phyloP scores from a whole-genome alignment of 768 basidiomycete species.

The Naematelia aurantialba region DNA sequence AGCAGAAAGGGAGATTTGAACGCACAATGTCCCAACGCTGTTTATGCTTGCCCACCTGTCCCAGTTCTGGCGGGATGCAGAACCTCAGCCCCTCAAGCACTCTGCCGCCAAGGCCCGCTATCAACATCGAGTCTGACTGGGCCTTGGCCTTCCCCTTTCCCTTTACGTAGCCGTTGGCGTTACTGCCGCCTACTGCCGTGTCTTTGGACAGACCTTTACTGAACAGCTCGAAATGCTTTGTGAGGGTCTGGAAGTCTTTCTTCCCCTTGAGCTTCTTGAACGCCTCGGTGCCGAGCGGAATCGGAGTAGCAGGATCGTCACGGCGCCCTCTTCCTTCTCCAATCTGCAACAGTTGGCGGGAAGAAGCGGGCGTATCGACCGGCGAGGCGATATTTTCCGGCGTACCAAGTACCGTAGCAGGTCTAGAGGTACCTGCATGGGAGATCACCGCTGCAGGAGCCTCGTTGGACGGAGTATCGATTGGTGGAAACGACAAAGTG shows the following conservation, averaged over 20 bases:
- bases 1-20: neutral
- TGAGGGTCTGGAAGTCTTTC: conserved; percentile 26
- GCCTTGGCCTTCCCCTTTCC: conserved; percentile 2
- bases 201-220: conserved; percentile 15
- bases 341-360: neutral
- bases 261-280: conserved; percentile 17
- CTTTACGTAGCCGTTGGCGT: neutral
- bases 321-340: conserved; percentile 20
- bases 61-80: conserved; percentile 30
- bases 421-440: neutral
- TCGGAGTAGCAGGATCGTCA: conserved; percentile 29
- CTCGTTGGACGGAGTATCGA: neutral
- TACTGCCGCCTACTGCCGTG: neutral
- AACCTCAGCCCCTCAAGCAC: conserved; percentile 35
- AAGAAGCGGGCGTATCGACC: conserved; percentile 25
- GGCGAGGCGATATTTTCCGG: conserved; percentile 21
- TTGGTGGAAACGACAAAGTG: neutral
- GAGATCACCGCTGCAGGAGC: neutral
- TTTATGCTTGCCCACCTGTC: conserved; percentile 22
- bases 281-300: conserved; percentile 24
- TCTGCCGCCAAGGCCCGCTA: conserved; percentile 17
- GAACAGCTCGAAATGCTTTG: conserved; percentile 30
- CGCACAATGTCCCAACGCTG: conserved; percentile 32
- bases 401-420: neutral
- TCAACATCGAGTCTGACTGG: neutral